A percentile compares a stretch with the other conserved stretches of the same genome.
phyloP scores from a whole-genome alignment of 2,329 filamentous ascomycete species.

The Pyricularia grisea region DNA sequence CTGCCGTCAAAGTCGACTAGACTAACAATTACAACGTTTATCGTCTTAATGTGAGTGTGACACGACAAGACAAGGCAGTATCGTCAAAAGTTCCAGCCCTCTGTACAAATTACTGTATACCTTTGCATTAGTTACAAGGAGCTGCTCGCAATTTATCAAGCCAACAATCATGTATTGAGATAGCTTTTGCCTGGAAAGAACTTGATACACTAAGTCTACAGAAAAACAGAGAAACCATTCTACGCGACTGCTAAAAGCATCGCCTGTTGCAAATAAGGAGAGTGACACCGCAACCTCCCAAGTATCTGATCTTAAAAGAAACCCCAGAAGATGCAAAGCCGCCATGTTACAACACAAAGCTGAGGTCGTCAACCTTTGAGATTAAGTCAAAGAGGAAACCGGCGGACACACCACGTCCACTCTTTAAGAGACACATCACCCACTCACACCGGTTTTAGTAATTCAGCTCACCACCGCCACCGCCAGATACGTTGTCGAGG shows the following conservation, averaged over 20 bases:
- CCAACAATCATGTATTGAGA: neutral
- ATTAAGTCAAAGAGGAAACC: neutral
- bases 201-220: slow-evolving; percentile 1
- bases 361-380: neutral
- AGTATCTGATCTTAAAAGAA: neutral
- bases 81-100: no score
- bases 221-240: neutral
- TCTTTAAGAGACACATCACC: neutral
- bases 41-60: no score
- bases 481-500: slow-evolving; percentile 72
- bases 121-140: no score
- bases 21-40: no score
- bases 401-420: neutral
- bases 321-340: neutral
- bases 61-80: no score
- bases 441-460: slow-evolving; percentile 45
- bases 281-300: neutral
- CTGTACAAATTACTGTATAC: no score
- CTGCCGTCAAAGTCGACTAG: no score
- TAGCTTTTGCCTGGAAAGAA: neutral
- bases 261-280: neutral
- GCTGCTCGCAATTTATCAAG: no score
- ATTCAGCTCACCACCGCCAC: slow-evolving; percentile 76
- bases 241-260: neutral
- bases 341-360: neutral